Conservation (phyloP, 2,329 filamentous ascomycete species). For the Orbilia ellipsospora region DNA sequence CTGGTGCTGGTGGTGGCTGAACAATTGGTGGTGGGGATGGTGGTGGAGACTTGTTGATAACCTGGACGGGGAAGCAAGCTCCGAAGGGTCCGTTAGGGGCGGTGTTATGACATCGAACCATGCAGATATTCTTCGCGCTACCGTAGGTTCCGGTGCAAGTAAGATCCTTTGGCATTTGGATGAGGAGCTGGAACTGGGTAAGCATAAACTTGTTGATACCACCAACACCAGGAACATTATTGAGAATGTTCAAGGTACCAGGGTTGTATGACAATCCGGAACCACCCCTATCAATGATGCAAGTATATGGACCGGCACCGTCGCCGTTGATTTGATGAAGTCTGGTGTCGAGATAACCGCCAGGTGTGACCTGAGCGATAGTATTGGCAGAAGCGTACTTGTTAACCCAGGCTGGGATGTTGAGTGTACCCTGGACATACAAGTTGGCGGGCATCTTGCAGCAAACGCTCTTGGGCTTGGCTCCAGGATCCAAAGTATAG, state of each 20-base stretch:
- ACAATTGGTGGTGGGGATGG: conserved; percentile 3
- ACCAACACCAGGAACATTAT: conserved; percentile 70
- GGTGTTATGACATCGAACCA: conserved; percentile 72
- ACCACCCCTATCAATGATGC: conserved; percentile 67
- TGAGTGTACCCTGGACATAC: conserved; percentile 12
- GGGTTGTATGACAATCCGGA: conserved; percentile 62
- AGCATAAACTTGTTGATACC: conserved; percentile 12
- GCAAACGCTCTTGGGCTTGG: conserved; percentile 66
- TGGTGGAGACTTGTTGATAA: not conserved
- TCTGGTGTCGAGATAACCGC: conserved; percentile 66
- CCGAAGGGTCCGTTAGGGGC: conserved; percentile 73
- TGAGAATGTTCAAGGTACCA: conserved; percentile 64
- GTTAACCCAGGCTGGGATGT: conserved; percentile 11
- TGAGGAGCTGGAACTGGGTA: not conserved
- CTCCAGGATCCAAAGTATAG: conserved; percentile 63
- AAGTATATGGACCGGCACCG: conserved; percentile 69
- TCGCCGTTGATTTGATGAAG: conserved; percentile 70
- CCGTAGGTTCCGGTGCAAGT: conserved; percentile 71
- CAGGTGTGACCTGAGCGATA: conserved; percentile 67
- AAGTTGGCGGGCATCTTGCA: conserved; percentile 56
- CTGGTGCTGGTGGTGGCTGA: not conserved
- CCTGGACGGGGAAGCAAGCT: conserved; percentile 67
- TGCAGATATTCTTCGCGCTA: conserved; percentile 71
- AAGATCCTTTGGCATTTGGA: conserved; percentile 5
- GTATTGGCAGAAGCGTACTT: conserved; percentile 7